Conservation (phyloP, 371 early-diverging fungal genomes). For the Batrachochytrium dendrobatidis region DNA sequence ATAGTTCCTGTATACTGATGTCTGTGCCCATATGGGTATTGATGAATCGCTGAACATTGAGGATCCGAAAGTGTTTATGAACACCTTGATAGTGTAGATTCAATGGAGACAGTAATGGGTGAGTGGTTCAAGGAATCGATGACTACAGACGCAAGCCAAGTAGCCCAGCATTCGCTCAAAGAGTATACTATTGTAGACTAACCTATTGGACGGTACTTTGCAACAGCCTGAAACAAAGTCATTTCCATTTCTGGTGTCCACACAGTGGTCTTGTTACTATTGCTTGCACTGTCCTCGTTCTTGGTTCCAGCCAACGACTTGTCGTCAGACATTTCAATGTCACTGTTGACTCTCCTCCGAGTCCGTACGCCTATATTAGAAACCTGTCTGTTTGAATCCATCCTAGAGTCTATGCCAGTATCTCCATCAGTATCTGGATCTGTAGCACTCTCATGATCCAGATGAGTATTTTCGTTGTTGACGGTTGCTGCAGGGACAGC, state of each 20-base stretch:
- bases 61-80: slow-evolving; percentile 25
- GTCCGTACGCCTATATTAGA: background rate
- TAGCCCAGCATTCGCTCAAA: background rate
- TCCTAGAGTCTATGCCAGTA: background rate
- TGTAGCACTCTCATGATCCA: background rate
- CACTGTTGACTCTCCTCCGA: background rate
- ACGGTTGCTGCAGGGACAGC: too few species aligned
- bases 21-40: slow-evolving; percentile 7
- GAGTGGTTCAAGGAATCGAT: too few species aligned
- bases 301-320: background rate
- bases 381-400: background rate
- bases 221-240: slow-evolving; percentile 15
- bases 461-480: too few species aligned
- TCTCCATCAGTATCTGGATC: background rate
- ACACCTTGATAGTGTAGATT: too few species aligned
- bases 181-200: background rate
- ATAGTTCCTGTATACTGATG: slow-evolving; percentile 10
- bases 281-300: background rate
- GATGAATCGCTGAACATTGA: slow-evolving; percentile 16
- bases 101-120: too few species aligned
- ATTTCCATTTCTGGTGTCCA: slow-evolving; percentile 23
- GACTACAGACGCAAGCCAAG: background rate
- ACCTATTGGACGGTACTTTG: slow-evolving; percentile 18
- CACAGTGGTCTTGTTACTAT: background rate
- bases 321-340: background rate